These are phyloP conservation scores for Ogataea methylovora DNA, from an alignment of 805 yeast genomes.

Conservation along the genomic window DNA sequence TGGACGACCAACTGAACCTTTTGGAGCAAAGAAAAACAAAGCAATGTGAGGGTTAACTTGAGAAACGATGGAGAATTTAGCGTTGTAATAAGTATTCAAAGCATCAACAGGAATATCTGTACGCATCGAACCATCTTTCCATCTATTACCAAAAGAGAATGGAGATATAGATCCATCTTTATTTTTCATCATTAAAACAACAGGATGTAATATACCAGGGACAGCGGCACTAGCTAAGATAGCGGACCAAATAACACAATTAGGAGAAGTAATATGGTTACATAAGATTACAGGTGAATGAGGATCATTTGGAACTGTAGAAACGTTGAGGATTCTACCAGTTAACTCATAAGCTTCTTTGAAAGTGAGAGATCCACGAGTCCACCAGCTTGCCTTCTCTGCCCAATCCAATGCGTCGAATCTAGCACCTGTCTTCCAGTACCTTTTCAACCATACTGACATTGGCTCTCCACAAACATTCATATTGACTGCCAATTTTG, in stretches of 20 bases:
- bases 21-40: conserved; percentile 67
- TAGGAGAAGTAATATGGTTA: conserved; percentile 69
- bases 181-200: conserved; percentile 59
- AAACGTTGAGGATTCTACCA: conserved; percentile 62
- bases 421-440: conserved; percentile 71
- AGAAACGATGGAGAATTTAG: conserved; percentile 67
- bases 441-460: conserved; percentile 52
- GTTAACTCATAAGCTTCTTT: conserved; percentile 62
- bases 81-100: conserved; percentile 67
- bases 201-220: conserved; percentile 76
- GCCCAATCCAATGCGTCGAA: conserved; percentile 77
- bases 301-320: conserved; percentile 78
- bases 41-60: conserved; percentile 82
- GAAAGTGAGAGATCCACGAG: conserved; percentile 65
- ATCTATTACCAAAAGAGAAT: conserved; percentile 64
- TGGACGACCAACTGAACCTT: conserved; percentile 77
- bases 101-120: conserved; percentile 76
- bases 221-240: conserved; percentile 75
- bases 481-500: conserved; percentile 53
- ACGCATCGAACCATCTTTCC: conserved; percentile 74
- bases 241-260: conserved; percentile 77
- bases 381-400: conserved; percentile 56
- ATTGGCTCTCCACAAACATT: conserved; percentile 65
- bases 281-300: conserved; percentile 76
- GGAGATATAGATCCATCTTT: conserved; percentile 40